Percentiles rank a stretch among this genome's conserved stretches.
Conservation (phyloP, 805 yeast genomes). For the Wickerhamomyces silvicola region DNA sequence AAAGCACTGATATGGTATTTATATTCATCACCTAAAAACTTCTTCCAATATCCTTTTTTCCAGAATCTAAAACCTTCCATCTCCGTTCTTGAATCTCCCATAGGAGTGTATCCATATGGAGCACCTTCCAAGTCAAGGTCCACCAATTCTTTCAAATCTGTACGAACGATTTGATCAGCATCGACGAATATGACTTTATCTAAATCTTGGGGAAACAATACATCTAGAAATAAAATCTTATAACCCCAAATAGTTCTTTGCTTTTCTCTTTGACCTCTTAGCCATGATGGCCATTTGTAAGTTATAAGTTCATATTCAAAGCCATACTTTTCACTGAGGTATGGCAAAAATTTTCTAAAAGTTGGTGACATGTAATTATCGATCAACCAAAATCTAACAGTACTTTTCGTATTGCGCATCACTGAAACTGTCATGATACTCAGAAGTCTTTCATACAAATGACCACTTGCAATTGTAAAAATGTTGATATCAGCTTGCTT, state of each 20-base stretch:
- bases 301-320: slow-evolving; percentile 74
- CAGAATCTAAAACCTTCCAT: slow-evolving; percentile 87
- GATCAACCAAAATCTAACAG: slow-evolving; percentile 80
- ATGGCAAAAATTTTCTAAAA: slow-evolving; percentile 55
- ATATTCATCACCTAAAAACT: slow-evolving; percentile 44
- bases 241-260: slow-evolving; percentile 85
- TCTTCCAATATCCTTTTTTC: slow-evolving; percentile 90
- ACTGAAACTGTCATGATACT: slow-evolving; percentile 80
- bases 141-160: slow-evolving; percentile 64
- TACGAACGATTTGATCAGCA: slow-evolving; percentile 75
- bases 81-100: slow-evolving; percentile 74
- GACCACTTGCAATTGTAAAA: slow-evolving; percentile 80
- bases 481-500: slow-evolving; percentile 63
- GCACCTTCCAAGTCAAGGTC: slow-evolving; percentile 70
- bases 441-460: slow-evolving; percentile 64
- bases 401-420: slow-evolving; percentile 52
- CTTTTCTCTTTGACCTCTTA: slow-evolving; percentile 69
- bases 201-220: slow-evolving; percentile 72
- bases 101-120: slow-evolving; percentile 82
- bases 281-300: slow-evolving; percentile 92
- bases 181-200: slow-evolving; percentile 79
- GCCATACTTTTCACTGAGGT: slow-evolving; percentile 48
- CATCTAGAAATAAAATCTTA: slow-evolving; percentile 81
- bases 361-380: slow-evolving; percentile 75
- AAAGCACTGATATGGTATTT: slow-evolving; percentile 77